phyloP scores from a whole-genome alignment of 495 filamentous ascomycete genomes.

The Xylaria intraflava region DNA sequence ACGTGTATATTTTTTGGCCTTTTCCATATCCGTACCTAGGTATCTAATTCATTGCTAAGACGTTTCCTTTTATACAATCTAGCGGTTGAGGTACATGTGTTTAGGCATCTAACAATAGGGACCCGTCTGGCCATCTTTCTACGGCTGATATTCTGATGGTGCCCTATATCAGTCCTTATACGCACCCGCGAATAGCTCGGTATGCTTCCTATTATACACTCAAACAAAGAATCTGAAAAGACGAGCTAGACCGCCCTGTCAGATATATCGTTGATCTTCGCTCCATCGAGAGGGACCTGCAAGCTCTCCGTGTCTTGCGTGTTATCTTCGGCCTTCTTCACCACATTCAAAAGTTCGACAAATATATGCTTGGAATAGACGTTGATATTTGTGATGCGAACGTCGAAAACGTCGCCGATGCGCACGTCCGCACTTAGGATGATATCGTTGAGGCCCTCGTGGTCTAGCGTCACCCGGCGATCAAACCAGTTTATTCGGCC shows the following conservation, averaged over 20 bases:
- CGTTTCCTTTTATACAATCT: neutral
- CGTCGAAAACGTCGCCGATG: constrained; percentile 51
- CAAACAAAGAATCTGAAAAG: too few species aligned
- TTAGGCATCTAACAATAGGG: neutral
- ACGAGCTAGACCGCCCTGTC: neutral
- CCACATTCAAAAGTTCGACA: constrained; percentile 46
- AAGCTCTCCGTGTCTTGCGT: neutral
- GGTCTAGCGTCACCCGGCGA: constrained; percentile 23
- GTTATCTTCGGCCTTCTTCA: constrained; percentile 25
- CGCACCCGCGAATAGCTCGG: too few species aligned
- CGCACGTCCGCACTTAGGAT: constrained; percentile 29
- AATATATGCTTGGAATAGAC: constrained; percentile 41
- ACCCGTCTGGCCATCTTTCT: neutral
- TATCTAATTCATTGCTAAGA: too few species aligned
- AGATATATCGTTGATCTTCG: neutral
- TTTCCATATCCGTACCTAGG: too few species aligned
- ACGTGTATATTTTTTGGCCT: too few species aligned
- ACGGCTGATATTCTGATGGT: neutral
- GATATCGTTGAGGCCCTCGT: constrained; percentile 27
- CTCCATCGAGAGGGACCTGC: neutral
- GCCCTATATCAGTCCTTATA: too few species aligned
- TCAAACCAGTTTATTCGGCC: constrained; percentile 39
- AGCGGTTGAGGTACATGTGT: neutral
- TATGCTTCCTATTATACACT: neutral
- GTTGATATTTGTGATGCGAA: constrained; percentile 52